phyloP scores from a whole-genome alignment of 108 stramenopile genomes.

The Cyclotella sp. region DNA sequence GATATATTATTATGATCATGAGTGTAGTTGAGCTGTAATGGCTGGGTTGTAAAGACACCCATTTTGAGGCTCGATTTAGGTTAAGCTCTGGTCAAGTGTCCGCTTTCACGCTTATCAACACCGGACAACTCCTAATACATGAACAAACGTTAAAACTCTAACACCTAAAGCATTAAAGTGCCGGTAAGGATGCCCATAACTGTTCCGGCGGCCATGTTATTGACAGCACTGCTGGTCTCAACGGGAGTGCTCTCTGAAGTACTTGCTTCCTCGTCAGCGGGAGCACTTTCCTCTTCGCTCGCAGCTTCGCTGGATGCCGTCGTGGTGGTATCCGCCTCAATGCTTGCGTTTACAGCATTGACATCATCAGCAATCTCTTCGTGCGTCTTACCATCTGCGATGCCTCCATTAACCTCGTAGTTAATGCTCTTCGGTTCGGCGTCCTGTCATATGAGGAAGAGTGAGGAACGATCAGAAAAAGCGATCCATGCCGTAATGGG shows the following conservation, averaged over 20 bases:
- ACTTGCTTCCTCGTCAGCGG: neutral
- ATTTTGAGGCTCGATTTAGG: too few species aligned
- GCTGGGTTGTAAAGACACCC: too few species aligned
- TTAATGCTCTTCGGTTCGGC: slow-evolving; percentile 17
- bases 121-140: neutral
- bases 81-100: too few species aligned
- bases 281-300: neutral
- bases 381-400: slow-evolving; percentile 26
- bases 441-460: neutral
- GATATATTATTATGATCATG: too few species aligned
- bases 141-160: too few species aligned
- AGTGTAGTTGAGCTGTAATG: too few species aligned
- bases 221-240: slow-evolving; percentile 4
- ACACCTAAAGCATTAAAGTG: neutral
- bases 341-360: neutral
- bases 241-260: neutral
- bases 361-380: slow-evolving; percentile 26
- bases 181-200: slow-evolving; percentile 1
- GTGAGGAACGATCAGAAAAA: neutral
- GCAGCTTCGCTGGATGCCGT: too few species aligned
- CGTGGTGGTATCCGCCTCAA: neutral
- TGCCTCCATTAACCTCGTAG: slow-evolving; percentile 24
- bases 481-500: neutral
- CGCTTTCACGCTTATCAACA: too few species aligned
- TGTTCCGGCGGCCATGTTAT: slow-evolving; percentile 8